Base-by-base conservation (phyloP, 257 asterid genomes). In the Thymus mandschuricus region DNA sequence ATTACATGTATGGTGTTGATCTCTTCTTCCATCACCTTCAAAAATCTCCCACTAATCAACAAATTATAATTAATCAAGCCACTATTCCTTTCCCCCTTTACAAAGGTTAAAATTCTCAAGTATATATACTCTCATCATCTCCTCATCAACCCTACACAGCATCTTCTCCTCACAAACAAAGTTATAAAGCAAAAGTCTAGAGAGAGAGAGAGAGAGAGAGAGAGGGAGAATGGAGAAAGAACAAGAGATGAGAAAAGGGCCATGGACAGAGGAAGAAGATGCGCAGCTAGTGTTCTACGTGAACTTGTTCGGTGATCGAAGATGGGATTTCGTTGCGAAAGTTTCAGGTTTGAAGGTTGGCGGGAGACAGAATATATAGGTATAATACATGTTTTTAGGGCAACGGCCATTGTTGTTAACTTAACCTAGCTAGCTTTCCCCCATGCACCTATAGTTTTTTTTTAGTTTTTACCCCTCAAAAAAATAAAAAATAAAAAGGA, bases 261-360 rank as follows among this genome's bases (percentile, higher is more conserved):
- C 97, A 27, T 92, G 98, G 97, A 90, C 91, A 0, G 98, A 92
- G 80, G 81, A 90, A 71, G 98, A 92, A 84, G 98, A 92, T 66
- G 85, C 64, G 9, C 93, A 92, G 76, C 90, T 90, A 5, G 89
- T 70, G 7, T 81, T 90, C 46, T 87, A 86, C 81, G 98, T 92
- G 82, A 88, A 86, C 82, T 81, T 92, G 55, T 90, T 90, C 3
- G 98, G 97, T 13, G 98, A 92, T 67, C 91, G 98, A 5, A 85
- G 96, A 64, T 92, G 98, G 98, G 96, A 92, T 85, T 92, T 92
- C 91, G 82, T 92, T 79, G 96, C 98, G 0, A 89, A 88, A 85
- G 97, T 92, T 68, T 92, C 98, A 92, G 98, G 98, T 92, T 92
- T 92, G 98, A 86, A 84, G 96, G 96, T 75, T 88, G 97, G 98